These are phyloP conservation scores for Liquidambar formosana DNA, from an alignment of 164 flowering plant genomes.

Conservation along the genomic window DNA sequence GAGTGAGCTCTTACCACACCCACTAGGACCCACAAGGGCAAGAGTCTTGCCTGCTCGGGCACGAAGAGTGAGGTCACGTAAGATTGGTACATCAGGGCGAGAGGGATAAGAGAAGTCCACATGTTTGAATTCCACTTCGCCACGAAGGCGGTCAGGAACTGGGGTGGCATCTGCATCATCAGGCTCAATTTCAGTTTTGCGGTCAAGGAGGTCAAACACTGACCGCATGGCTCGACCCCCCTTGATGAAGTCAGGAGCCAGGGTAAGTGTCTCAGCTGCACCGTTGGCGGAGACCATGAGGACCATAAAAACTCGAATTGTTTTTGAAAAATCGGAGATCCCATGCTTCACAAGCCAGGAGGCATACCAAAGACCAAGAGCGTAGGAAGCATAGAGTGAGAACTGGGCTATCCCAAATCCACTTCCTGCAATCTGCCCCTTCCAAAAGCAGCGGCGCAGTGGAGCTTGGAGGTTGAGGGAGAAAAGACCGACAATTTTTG, in stretches of 20 bases:
- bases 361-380: conserved; percentile 97
- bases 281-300: conserved; percentile 99
- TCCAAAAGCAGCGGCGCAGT: conserved; percentile 83
- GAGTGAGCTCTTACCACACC: conserved; percentile 94
- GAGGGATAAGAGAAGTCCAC: conserved; percentile 88
- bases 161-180: conserved; percentile 72
- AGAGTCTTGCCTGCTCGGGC: conserved; percentile 91
- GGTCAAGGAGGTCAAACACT: conserved; percentile 88
- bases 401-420: conserved; percentile 94
- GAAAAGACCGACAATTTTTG: conserved; percentile 76
- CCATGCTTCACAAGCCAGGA: conserved; percentile 97
- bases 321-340: conserved; percentile 94
- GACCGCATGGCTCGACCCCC: conserved; percentile 98
- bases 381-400: conserved; percentile 83
- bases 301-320: conserved; percentile 96
- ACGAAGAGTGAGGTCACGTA: conserved; percentile 79
- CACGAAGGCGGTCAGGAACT: conserved; percentile 75
- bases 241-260: conserved; percentile 96
- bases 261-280: conserved; percentile 95
- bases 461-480: conserved; percentile 63
- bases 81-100: conserved; percentile 75
- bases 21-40: conserved; percentile 97
- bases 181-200: conserved; percentile 91
- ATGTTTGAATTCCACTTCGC: conserved; percentile 89
- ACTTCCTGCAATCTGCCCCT: conserved; percentile 95